A percentile compares a stretch with the other conserved stretches of the same genome.
Evolutionary conservation across 2,329 filamentous ascomycete genomes (phyloP).

Genomic region (Clarireedia hainanense): DNA sequence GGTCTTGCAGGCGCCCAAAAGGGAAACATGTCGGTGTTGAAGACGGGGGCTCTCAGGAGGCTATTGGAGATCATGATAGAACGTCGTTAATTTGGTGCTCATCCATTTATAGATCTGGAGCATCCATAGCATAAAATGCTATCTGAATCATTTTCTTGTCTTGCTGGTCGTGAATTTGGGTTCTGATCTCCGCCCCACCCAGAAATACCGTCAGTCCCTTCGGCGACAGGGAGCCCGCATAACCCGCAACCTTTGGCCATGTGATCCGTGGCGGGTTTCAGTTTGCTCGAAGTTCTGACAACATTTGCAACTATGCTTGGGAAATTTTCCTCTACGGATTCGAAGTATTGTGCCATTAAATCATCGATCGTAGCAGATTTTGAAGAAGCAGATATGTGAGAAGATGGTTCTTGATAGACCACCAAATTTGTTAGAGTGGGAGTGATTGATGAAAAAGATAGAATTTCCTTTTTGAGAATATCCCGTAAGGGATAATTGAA

Average conservation of each 20-base stretch:
- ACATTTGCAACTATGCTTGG: constrained; percentile 93
- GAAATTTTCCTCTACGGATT: constrained; percentile 75
- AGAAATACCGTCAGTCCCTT: constrained; percentile 55
- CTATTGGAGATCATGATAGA: constrained; percentile 5
- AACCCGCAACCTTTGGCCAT: constrained; percentile 47
- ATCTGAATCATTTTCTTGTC: constrained; percentile 25
- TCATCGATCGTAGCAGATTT: constrained; percentile 84
- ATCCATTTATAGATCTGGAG: constrained; percentile 53
- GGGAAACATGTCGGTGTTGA: background rate
- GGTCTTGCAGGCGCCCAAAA: background rate
- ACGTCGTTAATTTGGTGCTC: constrained; percentile 15
- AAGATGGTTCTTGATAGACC: constrained; percentile 32
- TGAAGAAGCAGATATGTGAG: constrained; percentile 24
- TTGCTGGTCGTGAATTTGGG: constrained; percentile 21
- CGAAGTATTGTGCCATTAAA: constrained; percentile 83
- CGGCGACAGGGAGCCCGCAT: constrained; percentile 61
- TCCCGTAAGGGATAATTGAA: constrained; percentile 80
- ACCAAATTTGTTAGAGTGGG: constrained; percentile 45
- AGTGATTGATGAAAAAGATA: constrained; percentile 50
- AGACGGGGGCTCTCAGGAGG: background rate
- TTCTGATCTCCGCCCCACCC: constrained; percentile 50
- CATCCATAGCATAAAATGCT: constrained; percentile 64
- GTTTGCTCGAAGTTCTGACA: constrained; percentile 80
- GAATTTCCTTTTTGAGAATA: constrained; percentile 72
- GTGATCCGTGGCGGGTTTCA: constrained; percentile 42